phyloP scores from a whole-genome alignment of 1,284 basidiomycete genomes.

The Ustilago loliicola region DNA sequence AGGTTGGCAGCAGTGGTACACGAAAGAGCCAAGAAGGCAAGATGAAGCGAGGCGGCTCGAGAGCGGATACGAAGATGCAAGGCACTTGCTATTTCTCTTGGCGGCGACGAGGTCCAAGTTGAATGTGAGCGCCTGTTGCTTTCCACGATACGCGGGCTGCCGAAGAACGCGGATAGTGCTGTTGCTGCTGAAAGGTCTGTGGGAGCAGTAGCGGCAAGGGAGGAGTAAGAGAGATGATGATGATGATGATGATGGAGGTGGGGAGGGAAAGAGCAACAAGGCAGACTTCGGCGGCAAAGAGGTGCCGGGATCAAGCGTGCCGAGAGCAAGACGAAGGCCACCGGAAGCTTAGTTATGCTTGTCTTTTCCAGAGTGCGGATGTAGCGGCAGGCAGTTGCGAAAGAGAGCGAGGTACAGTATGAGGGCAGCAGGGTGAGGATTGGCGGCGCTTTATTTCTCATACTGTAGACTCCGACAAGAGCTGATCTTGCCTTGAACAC shows the following conservation, averaged over 20 bases:
- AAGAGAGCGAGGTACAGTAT: not conserved
- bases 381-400: no score
- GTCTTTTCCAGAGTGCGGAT: no score
- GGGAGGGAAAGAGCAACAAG: not conserved
- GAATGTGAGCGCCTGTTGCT: not conserved
- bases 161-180: not conserved
- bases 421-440: not conserved
- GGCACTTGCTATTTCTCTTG: not conserved
- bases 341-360: no score
- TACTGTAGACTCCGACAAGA: not conserved
- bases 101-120: not conserved
- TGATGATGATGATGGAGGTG: not conserved
- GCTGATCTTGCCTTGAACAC: not conserved
- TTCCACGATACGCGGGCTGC: not conserved
- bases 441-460: not conserved
- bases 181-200: not conserved
- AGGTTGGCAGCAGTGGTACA: not conserved
- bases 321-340: no score
- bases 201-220: not conserved
- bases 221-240: not conserved
- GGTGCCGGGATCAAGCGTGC: constrained; percentile 3
- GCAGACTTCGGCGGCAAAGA: not conserved
- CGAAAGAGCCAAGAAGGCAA: constrained; percentile 1
- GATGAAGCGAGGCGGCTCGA: not conserved
- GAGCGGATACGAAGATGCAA: not conserved